A percentile compares a stretch with the other conserved stretches of the same genome.
phyloP scores from a whole-genome alignment of 129 eudicot genomes.

The Artemisia annua region DNA sequence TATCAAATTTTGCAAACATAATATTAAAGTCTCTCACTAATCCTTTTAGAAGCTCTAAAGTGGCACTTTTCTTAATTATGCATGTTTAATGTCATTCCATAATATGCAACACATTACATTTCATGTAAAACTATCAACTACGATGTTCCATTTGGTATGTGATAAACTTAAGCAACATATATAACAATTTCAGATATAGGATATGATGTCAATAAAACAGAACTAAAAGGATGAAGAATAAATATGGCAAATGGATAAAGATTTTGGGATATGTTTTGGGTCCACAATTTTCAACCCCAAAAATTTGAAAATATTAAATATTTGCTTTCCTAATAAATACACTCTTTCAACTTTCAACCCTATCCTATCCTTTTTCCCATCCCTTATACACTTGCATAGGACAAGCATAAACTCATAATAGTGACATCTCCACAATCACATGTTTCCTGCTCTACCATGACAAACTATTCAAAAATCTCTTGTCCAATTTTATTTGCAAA shows the following conservation, averaged over 20 bases:
- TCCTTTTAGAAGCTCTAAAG: no score
- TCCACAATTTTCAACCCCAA: conserved; percentile 23
- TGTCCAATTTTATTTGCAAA: neutral
- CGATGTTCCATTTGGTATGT: no score
- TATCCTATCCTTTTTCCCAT: conserved; percentile 37
- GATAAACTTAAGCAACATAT: neutral
- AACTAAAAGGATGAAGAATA: neutral
- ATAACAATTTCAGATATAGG: neutral
- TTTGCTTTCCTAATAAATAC: conserved; percentile 27
- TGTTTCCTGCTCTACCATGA: conserved; percentile 20
- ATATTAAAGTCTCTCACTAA: no score
- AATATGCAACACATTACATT: no score
- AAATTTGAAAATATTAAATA: conserved; percentile 18
- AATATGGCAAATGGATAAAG: conserved; percentile 21
- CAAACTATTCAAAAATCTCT: neutral
- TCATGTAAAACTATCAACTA: no score
- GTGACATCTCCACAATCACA: conserved; percentile 22
- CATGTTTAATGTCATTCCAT: no score
- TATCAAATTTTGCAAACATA: no score
- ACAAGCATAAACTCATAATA: conserved; percentile 23
- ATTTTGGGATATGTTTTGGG: conserved; percentile 22
- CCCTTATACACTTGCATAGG: conserved; percentile 26
- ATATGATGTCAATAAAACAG: neutral
- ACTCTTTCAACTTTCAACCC: conserved; percentile 32
- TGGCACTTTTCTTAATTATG: no score